phyloP scores from a whole-genome alignment of 2,329 filamentous ascomycete genomes.

The Curvularia sp. region DNA sequence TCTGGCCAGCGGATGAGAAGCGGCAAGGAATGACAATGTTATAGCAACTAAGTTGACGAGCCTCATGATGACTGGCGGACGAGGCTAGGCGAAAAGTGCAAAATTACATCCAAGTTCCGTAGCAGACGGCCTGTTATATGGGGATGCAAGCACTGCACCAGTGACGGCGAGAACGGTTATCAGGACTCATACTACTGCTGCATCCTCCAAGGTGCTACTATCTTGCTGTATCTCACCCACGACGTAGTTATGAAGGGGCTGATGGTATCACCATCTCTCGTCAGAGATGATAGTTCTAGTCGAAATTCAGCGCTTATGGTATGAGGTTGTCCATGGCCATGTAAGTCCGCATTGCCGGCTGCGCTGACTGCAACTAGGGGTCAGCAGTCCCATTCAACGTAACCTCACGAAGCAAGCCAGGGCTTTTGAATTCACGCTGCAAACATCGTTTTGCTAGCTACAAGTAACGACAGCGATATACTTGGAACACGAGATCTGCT shows the following conservation, averaged over 20 bases:
- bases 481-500: no score
- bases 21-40: not conserved
- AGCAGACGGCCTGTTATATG: slow-evolving; percentile 2
- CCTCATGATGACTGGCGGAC: not conserved
- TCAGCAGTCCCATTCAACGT: no score
- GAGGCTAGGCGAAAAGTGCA: not conserved
- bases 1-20: slow-evolving; percentile 1
- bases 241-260: not conserved
- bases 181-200: no score
- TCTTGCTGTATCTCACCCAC: no score
- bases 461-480: no score
- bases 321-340: not conserved
- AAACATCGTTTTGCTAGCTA: no score
- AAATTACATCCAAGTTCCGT: not conserved
- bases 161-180: not conserved
- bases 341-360: not conserved
- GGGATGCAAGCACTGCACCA: not conserved
- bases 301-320: not conserved
- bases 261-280: not conserved
- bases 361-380: not conserved
- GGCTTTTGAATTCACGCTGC: no score
- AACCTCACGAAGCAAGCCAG: no score
- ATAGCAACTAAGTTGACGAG: slow-evolving; percentile 1
- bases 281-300: not conserved
- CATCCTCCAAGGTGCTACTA: no score